Conservation (phyloP, 2,329 filamentous ascomycete species). For the Aspergillus glaucus region DNA sequence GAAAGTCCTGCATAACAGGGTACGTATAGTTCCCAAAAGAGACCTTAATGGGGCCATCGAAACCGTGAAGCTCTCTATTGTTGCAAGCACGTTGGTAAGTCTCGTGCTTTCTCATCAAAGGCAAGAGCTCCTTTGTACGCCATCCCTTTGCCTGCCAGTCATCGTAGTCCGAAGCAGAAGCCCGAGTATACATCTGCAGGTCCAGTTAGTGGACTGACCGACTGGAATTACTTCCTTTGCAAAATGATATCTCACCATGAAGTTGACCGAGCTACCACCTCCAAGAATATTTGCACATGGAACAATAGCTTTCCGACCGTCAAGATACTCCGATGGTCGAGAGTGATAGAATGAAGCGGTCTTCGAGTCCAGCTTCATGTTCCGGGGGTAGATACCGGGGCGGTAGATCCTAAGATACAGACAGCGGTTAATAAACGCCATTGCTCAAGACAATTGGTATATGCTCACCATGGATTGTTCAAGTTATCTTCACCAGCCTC, state of each 20-base stretch:
- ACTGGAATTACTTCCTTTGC: too few relatives aligned
- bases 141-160: conserved; percentile 76
- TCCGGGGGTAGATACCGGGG: conserved; percentile 68
- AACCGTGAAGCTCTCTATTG: conserved; percentile 62
- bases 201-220: too few relatives aligned
- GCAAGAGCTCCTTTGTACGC: conserved; percentile 67
- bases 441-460: neutral
- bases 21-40: conserved; percentile 77
- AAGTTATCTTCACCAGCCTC: conserved; percentile 67
- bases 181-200: conserved; percentile 63
- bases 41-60: conserved; percentile 74
- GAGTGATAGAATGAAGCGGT: conserved; percentile 78
- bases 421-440: neutral
- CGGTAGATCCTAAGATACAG: conserved; percentile 57
- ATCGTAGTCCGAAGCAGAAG: conserved; percentile 67
- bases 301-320: conserved; percentile 65
- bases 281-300: conserved; percentile 67
- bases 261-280: conserved; percentile 69
- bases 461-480: conserved; percentile 61
- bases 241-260: conserved; percentile 50
- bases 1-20: conserved; percentile 74
- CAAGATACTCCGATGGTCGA: conserved; percentile 64
- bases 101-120: conserved; percentile 74
- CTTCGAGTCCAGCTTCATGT: conserved; percentile 76
- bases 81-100: conserved; percentile 64